Base-by-base conservation (phyloP, 352 stramenopile genomes). In the Globisporangium nagaii region DNA sequence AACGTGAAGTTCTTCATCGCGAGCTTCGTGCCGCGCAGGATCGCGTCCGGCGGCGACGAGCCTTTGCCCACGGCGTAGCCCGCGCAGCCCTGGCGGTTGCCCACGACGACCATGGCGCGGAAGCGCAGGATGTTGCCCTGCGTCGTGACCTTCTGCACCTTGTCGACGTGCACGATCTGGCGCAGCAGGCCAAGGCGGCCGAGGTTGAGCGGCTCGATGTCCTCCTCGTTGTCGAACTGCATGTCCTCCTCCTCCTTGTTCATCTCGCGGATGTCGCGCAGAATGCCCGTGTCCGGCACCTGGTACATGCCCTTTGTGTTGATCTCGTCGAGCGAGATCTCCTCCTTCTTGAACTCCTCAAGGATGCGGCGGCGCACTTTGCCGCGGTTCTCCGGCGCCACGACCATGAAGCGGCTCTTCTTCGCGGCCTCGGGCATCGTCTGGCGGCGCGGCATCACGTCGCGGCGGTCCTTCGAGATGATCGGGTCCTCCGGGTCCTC, bases 1-100 rank as follows among this genome's bases (percentile, higher is more conserved):
- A 96, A 98, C 58, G 95, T 96, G 48, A 98, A 95, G 62, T 96
- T 95, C 60, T 94, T 92, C 63, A 96, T 94, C 56, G 88, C 92
- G 47, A 93, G 81, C 57, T 93, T 88, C 45, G 71, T 93, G 47
- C 91, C 95, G 45, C 91, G 83, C 40, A 90, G 59, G 22, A 97
- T 90, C 31, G 95, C 93, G 32, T 97, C 83, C 9, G 88, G 78
- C 8, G 89, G 79, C 19, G 83, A 93, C 48, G 83, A 75, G 19
- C 80, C 88, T 64, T 98, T 98, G 37, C 90, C 93, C 27, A 98
- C 79, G 11, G 92, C 93, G 75, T 98, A 98, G 11, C 93, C 95
- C 10, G 82, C 93, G 63, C 84, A 91, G 31, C 95, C 95, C 51
- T 93, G 89, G 35, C 88, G 74, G 71, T 98, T 98, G 42, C 94